phyloP scores from a whole-genome alignment of 768 basidiomycete species.

The Pleurotus citrinopileatus region DNA sequence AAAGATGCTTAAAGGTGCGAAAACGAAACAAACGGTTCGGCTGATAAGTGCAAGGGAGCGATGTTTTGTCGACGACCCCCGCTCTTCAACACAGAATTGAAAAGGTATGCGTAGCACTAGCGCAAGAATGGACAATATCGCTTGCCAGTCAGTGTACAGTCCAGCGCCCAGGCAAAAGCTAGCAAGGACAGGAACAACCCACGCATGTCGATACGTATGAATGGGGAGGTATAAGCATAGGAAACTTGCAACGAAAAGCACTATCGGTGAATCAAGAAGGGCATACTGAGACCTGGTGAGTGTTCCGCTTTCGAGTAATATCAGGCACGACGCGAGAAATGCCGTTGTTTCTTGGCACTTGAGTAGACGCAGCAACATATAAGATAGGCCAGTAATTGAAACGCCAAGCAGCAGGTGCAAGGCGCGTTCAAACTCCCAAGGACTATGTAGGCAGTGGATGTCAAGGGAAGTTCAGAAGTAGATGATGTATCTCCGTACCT shows the following conservation, averaged over 20 bases:
- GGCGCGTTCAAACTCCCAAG: slow-evolving; percentile 43
- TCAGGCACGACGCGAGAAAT: slow-evolving; percentile 83
- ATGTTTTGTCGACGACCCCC: slow-evolving; percentile 67
- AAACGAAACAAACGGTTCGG: slow-evolving; percentile 85
- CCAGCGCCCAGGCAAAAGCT: slow-evolving; percentile 92
- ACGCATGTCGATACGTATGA: slow-evolving; percentile 86
- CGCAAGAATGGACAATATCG: slow-evolving; percentile 95
- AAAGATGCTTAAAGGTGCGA: slow-evolving; percentile 82
- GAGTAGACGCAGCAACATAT: slow-evolving; percentile 89
- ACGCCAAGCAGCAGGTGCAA: slow-evolving; percentile 90
- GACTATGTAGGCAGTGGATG: too few relatives aligned
- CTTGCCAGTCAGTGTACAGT: slow-evolving; percentile 96
- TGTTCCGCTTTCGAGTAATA: slow-evolving; percentile 95
- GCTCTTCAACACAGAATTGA: slow-evolving; percentile 89
- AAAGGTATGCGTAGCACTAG: slow-evolving; percentile 79
- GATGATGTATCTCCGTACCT: too few relatives aligned
- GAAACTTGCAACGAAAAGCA: slow-evolving; percentile 95
- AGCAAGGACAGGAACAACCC: slow-evolving; percentile 85
- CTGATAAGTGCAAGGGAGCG: slow-evolving; percentile 86
- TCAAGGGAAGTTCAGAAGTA: too few relatives aligned
- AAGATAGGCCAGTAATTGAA: slow-evolving; percentile 84
- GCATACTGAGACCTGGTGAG: slow-evolving; percentile 95
- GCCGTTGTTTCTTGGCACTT: slow-evolving; percentile 91
- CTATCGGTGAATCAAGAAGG: slow-evolving; percentile 94
- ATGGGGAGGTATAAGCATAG: slow-evolving; percentile 78